A percentile compares a stretch with the other conserved stretches of the same genome.
These are phyloP conservation scores for Globisporangium mamillatum DNA, from an alignment of 352 stramenopile genomes.

Conservation along the genomic window DNA sequence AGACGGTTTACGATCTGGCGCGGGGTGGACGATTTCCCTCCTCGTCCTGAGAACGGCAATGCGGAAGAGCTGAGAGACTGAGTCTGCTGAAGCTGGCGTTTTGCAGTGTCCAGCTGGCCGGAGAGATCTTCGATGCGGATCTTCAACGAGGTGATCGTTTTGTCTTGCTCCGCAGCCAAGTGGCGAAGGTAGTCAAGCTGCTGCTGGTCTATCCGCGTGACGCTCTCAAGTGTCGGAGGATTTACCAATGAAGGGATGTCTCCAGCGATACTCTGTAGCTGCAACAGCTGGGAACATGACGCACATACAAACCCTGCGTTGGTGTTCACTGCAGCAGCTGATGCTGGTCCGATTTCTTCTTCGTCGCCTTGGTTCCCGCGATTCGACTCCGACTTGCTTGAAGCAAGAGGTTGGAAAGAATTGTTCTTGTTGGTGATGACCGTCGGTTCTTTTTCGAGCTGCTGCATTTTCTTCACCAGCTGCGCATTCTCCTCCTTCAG, in stretches of 20 bases:
- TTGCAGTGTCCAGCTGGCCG: conserved; percentile 15
- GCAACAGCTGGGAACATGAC: background rate
- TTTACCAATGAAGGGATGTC: background rate
- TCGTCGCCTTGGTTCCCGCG: conserved; percentile 3
- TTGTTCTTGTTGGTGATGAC: background rate
- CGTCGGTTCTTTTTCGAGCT: conserved; percentile 11
- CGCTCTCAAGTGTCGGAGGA: conserved; percentile 24
- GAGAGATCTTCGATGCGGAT: conserved; percentile 43
- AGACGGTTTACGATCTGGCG: conserved; percentile 26
- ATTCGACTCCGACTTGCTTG: background rate
- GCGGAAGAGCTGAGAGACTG: background rate
- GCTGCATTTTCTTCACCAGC: conserved; percentile 19
- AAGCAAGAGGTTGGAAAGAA: background rate
- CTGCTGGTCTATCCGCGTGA: conserved; percentile 38
- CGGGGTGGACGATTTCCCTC: conserved; percentile 14
- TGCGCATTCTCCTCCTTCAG: conserved; percentile 27
- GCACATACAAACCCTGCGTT: background rate
- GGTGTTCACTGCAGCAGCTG: background rate
- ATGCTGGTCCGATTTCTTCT: background rate
- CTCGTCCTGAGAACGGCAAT: background rate
- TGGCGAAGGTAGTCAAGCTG: conserved; percentile 47
- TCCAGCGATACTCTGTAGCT: background rate
- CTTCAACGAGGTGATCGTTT: conserved; percentile 43
- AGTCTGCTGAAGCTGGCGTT: conserved; percentile 5
- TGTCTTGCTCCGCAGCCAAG: conserved; percentile 48